Evolutionary conservation across 2,329 filamentous ascomycete genomes (phyloP).

Genomic region (Cladosporium sp.): DNA sequence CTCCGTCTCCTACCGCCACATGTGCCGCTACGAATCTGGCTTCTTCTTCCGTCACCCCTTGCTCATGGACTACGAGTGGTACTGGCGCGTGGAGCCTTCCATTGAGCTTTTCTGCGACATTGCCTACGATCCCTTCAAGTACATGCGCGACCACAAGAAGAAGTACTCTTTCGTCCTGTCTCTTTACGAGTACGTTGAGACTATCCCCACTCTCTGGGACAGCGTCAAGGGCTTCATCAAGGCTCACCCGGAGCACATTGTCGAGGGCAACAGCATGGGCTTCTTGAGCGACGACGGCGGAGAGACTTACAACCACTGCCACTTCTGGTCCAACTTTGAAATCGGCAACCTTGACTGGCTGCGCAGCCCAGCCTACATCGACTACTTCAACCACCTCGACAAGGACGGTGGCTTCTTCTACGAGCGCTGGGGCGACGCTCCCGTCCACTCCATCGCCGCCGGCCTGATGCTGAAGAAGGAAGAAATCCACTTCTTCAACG

Average conservation of each 20-base stretch:
- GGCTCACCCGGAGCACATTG: constrained; percentile 84
- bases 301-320: constrained; percentile 92
- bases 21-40: constrained; percentile 98
- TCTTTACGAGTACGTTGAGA: constrained; percentile 94
- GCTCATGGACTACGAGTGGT: constrained; percentile 97
- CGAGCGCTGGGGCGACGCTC: constrained; percentile 96
- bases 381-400: constrained; percentile 89
- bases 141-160: constrained; percentile 93
- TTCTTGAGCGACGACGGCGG: constrained; percentile 92
- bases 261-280: constrained; percentile 78
- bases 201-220: constrained; percentile 94
- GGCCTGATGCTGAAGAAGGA: constrained; percentile 84
- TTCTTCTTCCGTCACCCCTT: constrained; percentile 97
- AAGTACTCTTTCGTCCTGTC: constrained; percentile 98
- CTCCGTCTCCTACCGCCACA: constrained; percentile 94
- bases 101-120: constrained; percentile 96
- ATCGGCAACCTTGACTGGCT: constrained; percentile 94
- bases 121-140: constrained; percentile 92
- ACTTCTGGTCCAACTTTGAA: constrained; percentile 99
- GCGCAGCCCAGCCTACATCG: constrained; percentile 80
- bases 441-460: constrained; percentile 96
- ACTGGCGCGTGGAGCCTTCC: constrained; percentile 98
- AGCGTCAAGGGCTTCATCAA: constrained; percentile 93
- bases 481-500: constrained; percentile 97
- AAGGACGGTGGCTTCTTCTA: constrained; percentile 97